Evolutionary conservation across 164 flowering plant genomes (phyloP), one percentile per base, ranked within the genome.

Genomic region (Aristolochia californica): DNA sequence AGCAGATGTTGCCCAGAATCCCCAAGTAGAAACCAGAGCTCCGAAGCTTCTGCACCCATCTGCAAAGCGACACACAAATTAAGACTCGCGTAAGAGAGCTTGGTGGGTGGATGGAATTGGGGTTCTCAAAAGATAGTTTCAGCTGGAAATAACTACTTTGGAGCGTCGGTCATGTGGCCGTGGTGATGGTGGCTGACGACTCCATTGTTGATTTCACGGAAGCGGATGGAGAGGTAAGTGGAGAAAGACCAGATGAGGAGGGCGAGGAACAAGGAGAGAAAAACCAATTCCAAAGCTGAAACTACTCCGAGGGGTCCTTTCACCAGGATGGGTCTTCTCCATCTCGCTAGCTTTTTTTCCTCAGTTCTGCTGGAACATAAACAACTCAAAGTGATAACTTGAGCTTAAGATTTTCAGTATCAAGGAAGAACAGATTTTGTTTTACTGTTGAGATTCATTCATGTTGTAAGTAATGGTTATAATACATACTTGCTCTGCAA

Each of bases 291-390:
- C 23, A 64, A 72, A 54, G 70, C 50, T 2, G 83, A 72, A 55
- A 90, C 85, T 21, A 85, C 74, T 34, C 97, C 97, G 14, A 90
- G 62, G 0, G 98, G 88, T 0, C 95, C 97, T 65, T 72, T 83
- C 49, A 82, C 80, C 0, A 87, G 59, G 56, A 78, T 57, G 2
- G 94, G 86, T 44, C 67, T 65, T 56, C 66, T 78, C 83, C 79
- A 73, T 40, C 21, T 17, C 16, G 21, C 48, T 4, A 52, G 49
- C 17, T 38, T 56, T 7, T 43, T 17, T 24, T 16, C 26, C 26
- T 53, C 54, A 22, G 24, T 15, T 43, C 43, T 23, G 50, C 43
- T 4, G 15, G 27, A 40, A 48, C 45, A 24, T 27, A 44, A 38
- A 40, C 12, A n/a, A 61, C n/a, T n/a, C 40, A 34, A 3, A 2